These are phyloP conservation scores for Buxus sempervirens DNA, from an alignment of 164 flowering plant genomes.

Conservation along the genomic window DNA sequence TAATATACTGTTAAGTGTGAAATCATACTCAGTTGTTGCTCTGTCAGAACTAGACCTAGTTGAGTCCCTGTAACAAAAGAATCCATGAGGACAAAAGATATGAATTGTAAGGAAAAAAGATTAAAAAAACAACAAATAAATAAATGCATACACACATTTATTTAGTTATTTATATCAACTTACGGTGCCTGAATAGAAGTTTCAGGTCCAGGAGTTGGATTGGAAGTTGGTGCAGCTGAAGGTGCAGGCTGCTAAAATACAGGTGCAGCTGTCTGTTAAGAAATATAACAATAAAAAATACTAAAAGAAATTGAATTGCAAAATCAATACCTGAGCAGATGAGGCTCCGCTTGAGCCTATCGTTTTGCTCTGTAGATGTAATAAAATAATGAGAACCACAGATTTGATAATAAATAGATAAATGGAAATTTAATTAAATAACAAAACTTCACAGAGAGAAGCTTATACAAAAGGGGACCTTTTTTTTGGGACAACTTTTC, in stretches of 20 bases:
- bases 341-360: slow-evolving; percentile 54
- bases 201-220: slow-evolving; percentile 39
- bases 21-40: slow-evolving; percentile 36
- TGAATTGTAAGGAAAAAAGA: background rate
- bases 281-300: slow-evolving; percentile 1
- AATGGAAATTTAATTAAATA: background rate
- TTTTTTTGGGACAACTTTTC: no score
- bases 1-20: background rate
- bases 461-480: no score
- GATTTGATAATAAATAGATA: background rate
- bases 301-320: background rate
- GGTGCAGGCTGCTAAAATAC: slow-evolving; percentile 30
- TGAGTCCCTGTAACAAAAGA: slow-evolving; percentile 34
- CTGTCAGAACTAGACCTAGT: slow-evolving; percentile 32
- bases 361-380: slow-evolving; percentile 60
- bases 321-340: slow-evolving; percentile 53
- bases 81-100: background rate
- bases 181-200: slow-evolving; percentile 40
- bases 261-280: background rate
- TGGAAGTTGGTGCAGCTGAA: slow-evolving; percentile 32
- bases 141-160: no score
- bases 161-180: slow-evolving; percentile 18
- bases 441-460: background rate
- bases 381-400: slow-evolving; percentile 10
- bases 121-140: background rate